Evolutionary conservation across 345 rosid species (phyloP), one percentile per base, ranked within the genome.

Genomic region (Pistacia vera): DNA sequence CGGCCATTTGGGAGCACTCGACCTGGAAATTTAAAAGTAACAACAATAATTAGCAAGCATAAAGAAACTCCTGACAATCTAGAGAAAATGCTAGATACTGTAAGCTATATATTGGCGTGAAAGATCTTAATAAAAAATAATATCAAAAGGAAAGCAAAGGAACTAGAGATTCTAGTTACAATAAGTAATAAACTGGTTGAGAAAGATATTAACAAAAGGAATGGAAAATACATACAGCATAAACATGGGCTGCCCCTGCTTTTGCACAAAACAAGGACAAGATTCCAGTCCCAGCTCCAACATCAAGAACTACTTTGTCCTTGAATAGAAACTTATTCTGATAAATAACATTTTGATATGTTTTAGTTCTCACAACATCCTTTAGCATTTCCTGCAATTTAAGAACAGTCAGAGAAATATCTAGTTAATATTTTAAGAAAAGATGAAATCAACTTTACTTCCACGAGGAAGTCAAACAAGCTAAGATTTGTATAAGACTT

Each of bases 241-340:
- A 94, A 36, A 97, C 97, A 86, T 94, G 99, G 48, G 88, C 87
- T 5, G 98, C 98, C 71, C 98, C 98, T 0, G 97, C 99, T 81
- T 90, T 94, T 36, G 98, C 99, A 87, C 99, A 97, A 80, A 94
- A 94, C 61, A 97, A 75, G 82, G 98, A 97, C 78, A 97, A 83
- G 76, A 97, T 97, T 20, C 98, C 98, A 30, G 99, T 97, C 63
- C 99, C 99, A 59, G 99, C 97, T 79, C 99, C 99, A 77, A 97
- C 98, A 82, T 97, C 98, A 80, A 97, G 93, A 73, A 94, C 97
- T 60, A 94, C 84, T 79, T 97, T 97, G 84, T 91, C 82, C 90
- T 92, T 87, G 78, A 97, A 90, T 33, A 97, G 85, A 83, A 97
- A 97, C 83, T 87, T 92, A 85, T 97, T 97, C 70, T 91, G 91